Percentiles rank a stretch among this genome's conserved stretches.
phyloP scores from a whole-genome alignment of 352 stramenopile species.

The Globisporangium radiosum region DNA sequence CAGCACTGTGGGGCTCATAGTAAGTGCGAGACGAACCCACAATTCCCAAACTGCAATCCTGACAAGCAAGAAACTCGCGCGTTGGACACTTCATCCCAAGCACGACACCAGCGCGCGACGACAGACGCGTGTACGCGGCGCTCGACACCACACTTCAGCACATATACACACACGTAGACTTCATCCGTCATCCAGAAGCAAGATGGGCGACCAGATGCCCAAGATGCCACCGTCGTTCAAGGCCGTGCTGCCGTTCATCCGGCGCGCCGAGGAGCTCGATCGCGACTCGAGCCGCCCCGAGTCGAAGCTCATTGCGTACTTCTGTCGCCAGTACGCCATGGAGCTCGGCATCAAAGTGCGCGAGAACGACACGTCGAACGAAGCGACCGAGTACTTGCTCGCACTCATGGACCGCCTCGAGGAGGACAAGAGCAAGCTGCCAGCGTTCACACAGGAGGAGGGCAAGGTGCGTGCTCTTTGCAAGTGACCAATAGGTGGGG shows the following conservation, averaged over 20 bases:
- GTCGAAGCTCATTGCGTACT: constrained; percentile 94
- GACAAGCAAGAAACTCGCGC: too few relatives aligned
- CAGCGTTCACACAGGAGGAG: constrained; percentile 88
- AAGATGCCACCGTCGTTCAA: constrained; percentile 93
- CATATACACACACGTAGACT: neutral
- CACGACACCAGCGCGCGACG: too few relatives aligned
- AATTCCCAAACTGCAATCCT: too few relatives aligned
- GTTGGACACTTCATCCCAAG: too few relatives aligned
- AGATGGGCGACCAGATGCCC: constrained; percentile 45
- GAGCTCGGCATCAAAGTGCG: constrained; percentile 85
- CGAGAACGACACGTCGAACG: constrained; percentile 66
- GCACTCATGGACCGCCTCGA: constrained; percentile 90
- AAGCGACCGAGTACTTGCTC: constrained; percentile 86
- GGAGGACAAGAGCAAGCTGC: constrained; percentile 87
- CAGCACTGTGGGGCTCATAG: too few relatives aligned
- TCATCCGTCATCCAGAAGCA: neutral
- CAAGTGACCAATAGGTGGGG: too few relatives aligned
- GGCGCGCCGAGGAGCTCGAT: constrained; percentile 94
- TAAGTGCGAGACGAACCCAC: too few relatives aligned
- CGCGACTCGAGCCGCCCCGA: constrained; percentile 84
- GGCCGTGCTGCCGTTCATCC: constrained; percentile 90
- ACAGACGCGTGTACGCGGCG: too few relatives aligned
- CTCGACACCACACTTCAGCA: too few relatives aligned
- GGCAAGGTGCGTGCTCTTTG: constrained; percentile 51
- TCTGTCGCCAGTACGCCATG: constrained; percentile 87